Base-by-base conservation (phyloP, 2,329 filamentous ascomycete species). In the Cryphonectria parasitica region DNA sequence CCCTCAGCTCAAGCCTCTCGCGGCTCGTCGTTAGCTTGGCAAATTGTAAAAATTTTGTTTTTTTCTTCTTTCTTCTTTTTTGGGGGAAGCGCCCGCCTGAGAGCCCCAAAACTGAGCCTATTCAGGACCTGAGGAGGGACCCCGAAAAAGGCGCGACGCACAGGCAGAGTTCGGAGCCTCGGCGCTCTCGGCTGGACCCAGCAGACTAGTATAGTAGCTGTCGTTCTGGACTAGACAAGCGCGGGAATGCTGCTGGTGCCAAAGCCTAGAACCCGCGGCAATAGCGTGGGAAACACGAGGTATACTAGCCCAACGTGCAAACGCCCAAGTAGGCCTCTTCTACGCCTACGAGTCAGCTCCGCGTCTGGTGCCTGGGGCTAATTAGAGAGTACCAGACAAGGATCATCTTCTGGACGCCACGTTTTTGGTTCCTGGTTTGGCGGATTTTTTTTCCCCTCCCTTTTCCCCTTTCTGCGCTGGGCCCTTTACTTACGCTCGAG, bases 1-100 rank as follows among this genome's bases (percentile, higher is more conserved):
- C 34, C 25, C 58, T 61, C 34, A 39, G 58, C 58, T 39, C 58
- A 36, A 61, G 58, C 58, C 58, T n/a, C 25, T 34, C 15, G 54
- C 28, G 54, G 54, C 54, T 58, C 28, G 54, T 31, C 54, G 28
- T 31, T 28, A 28, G 6, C 58, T 39, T 36, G 58, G 22, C 58
- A 34, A 28, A 56, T 60, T 36, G 5, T 45, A 3, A 6, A 1
- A n/a, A n/a, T n/a, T n/a, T n/a, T n/a, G n/a, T n/a, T n/a, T 6
- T 11, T 22, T 10, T n/a, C 6, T 49, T 49, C 10, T n/a, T n/a
- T 49, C 45, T 19, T n/a, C n/a, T 49, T 17, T 19, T 60, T 36
- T 28, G 13, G 7, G 17, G 19, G 15, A 39, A 8, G 34, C 7
- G 58, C 22, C 19, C 3, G 4, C 10, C 10, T 22, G 31, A 60